Conservation (phyloP, 352 stramenopile species). For the Phytophthora pseudosyringae region DNA sequence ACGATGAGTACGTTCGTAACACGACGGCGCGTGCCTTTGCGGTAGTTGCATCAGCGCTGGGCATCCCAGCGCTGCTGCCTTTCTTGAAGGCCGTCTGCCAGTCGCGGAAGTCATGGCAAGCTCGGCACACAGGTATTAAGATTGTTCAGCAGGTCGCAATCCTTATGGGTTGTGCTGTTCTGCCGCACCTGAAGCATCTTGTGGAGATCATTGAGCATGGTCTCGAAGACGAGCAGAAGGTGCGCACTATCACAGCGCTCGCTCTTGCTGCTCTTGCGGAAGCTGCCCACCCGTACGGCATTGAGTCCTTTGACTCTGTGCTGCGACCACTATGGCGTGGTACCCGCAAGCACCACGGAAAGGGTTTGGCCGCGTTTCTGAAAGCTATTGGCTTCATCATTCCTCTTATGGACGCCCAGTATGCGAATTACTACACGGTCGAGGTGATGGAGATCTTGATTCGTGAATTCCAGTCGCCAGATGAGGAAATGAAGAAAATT, state of each 20-base stretch:
- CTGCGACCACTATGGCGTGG: slow-evolving; percentile 98
- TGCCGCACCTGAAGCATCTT: slow-evolving; percentile 98
- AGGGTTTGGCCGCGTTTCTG: slow-evolving; percentile 98
- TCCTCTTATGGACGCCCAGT: slow-evolving; percentile 99
- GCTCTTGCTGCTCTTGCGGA: slow-evolving; percentile 98
- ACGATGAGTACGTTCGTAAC: slow-evolving; percentile 99
- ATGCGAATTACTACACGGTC: slow-evolving; percentile 99
- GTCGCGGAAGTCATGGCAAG: slow-evolving; percentile 98
- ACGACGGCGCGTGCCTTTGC: slow-evolving; percentile 98
- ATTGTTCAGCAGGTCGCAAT: slow-evolving; percentile 99
- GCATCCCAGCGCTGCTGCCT: slow-evolving; percentile 96
- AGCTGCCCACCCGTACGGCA: slow-evolving; percentile 98
- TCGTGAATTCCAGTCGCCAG: slow-evolving; percentile 97
- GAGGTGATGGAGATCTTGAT: slow-evolving; percentile 99
- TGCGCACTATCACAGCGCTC: slow-evolving; percentile 98
- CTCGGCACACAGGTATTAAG: slow-evolving; percentile 99
- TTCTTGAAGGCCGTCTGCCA: slow-evolving; percentile 99
- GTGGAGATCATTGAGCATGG: slow-evolving; percentile 99
- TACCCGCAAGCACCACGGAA: slow-evolving; percentile 97
- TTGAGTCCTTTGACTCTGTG: slow-evolving; percentile 99
- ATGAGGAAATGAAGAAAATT: slow-evolving; percentile 99
- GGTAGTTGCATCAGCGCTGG: slow-evolving; percentile 98
- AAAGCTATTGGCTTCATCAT: slow-evolving; percentile 99
- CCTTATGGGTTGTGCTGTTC: slow-evolving; percentile 97
- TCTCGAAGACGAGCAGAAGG: slow-evolving; percentile 98